Evolutionary conservation across 2,329 filamentous ascomycete species (phyloP).

Genomic region (Lecanosticta acicola): DNA sequence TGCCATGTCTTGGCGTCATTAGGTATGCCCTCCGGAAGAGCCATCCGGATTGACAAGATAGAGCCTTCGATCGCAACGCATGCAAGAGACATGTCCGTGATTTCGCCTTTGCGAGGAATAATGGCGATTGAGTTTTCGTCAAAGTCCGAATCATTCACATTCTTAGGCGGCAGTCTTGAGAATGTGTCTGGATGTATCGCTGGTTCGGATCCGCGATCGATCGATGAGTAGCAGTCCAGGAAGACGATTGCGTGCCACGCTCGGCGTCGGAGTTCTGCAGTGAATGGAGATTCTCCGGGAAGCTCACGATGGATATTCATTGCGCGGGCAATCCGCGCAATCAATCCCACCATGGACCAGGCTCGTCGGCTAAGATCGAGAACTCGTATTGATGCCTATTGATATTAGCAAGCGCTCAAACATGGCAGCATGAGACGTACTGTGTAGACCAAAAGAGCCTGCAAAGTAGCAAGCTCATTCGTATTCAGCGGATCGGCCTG

Average conservation of each 20-base stretch:
- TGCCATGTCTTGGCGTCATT: slow-evolving; percentile 23
- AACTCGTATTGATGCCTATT: slow-evolving; percentile 21
- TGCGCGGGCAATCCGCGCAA: slow-evolving; percentile 31
- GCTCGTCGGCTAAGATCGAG: slow-evolving; percentile 24
- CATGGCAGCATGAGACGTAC: slow-evolving; percentile 10
- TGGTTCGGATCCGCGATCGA: slow-evolving; percentile 30
- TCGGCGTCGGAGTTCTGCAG: slow-evolving; percentile 29
- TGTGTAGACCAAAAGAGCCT: slow-evolving; percentile 27
- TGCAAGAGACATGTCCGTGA: slow-evolving; percentile 30
- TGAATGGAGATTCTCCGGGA: slow-evolving; percentile 20
- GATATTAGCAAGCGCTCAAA: background rate
- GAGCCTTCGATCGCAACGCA: slow-evolving; percentile 17
- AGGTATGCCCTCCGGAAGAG: slow-evolving; percentile 12
- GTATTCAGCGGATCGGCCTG: slow-evolving; percentile 31
- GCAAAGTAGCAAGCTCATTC: slow-evolving; percentile 28
- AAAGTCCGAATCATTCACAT: slow-evolving; percentile 32
- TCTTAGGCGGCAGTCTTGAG: slow-evolving; percentile 23
- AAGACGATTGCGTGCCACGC: slow-evolving; percentile 31
- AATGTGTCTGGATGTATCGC: slow-evolving; percentile 23
- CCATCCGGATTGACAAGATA: slow-evolving; percentile 12
- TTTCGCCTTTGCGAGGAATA: slow-evolving; percentile 15
- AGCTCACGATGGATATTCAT: slow-evolving; percentile 29
- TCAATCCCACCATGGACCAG: slow-evolving; percentile 30
- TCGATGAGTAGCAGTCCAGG: slow-evolving; percentile 27
- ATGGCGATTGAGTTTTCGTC: slow-evolving; percentile 20